phyloP scores from a whole-genome alignment of 2,329 filamentous ascomycete genomes.

The Pseudogymnoascus sp. region DNA sequence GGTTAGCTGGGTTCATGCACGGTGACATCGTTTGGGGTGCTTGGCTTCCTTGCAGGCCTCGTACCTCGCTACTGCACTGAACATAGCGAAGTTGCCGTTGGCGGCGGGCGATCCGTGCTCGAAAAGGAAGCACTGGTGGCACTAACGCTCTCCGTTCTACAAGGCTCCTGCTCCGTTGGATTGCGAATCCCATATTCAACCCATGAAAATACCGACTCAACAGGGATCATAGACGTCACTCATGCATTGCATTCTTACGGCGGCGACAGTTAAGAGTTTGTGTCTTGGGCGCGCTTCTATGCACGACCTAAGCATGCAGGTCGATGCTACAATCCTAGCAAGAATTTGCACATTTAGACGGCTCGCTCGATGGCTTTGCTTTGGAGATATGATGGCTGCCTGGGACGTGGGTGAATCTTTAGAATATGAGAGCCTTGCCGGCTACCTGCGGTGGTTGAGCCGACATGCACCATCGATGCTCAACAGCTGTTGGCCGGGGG shows the following conservation, averaged over 20 bases:
- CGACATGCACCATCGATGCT: neutral
- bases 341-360: neutral
- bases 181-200: neutral
- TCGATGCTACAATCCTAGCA: neutral
- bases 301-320: neutral
- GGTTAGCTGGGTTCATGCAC: neutral
- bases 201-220: neutral
- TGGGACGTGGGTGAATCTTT: neutral
- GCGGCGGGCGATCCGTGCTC: neutral
- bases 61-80: neutral
- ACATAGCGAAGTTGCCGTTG: neutral
- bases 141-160: neutral
- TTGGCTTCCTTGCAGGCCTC: neutral
- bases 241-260: neutral
- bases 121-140: neutral
- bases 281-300: neutral
- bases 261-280: neutral
- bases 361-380: neutral
- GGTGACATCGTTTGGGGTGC: neutral
- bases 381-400: neutral
- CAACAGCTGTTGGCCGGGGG: neutral
- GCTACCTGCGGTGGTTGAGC: neutral
- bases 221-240: neutral
- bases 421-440: constrained; percentile 1
- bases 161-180: neutral